Evolutionary conservation across 2,329 filamentous ascomycete genomes (phyloP).

Genomic region (Paraconiothyrium sp.): DNA sequence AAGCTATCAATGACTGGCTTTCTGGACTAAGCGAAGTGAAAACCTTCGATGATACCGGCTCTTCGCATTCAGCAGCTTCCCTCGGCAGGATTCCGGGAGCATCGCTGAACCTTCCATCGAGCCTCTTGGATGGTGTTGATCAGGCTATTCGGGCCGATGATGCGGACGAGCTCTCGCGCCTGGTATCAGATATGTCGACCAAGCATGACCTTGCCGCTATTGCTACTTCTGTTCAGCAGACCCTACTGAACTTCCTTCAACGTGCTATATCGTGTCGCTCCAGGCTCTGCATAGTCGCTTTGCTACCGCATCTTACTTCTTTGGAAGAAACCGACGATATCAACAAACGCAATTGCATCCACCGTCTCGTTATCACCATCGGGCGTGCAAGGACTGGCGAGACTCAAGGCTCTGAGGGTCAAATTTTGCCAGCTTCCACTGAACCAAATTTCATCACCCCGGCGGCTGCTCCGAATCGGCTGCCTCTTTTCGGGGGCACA

Average conservation of each 20-base stretch:
- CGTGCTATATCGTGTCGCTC: constrained; percentile 76
- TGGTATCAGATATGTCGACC: constrained; percentile 67
- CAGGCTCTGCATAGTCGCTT: constrained; percentile 73
- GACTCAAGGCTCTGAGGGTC: constrained; percentile 58
- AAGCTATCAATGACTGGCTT: constrained; percentile 88
- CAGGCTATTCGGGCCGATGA: constrained; percentile 76
- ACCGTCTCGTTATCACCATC: constrained; percentile 91
- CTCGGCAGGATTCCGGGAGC: constrained; percentile 80
- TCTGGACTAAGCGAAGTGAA: constrained; percentile 82
- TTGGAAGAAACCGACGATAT: constrained; percentile 91
- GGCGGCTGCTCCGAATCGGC: constrained; percentile 71
- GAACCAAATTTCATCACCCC: constrained; percentile 82
- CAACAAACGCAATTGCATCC: constrained; percentile 91
- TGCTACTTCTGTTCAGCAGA: constrained; percentile 66
- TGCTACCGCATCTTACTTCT: constrained; percentile 74
- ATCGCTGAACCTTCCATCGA: constrained; percentile 74
- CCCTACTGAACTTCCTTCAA: constrained; percentile 84
- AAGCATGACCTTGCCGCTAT: constrained; percentile 58
- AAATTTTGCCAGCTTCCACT: constrained; percentile 58
- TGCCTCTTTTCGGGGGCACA: constrained; percentile 69
- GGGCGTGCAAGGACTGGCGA: constrained; percentile 74
- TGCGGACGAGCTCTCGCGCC: constrained; percentile 61
- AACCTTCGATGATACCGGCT: constrained; percentile 76
- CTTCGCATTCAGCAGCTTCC: constrained; percentile 73
- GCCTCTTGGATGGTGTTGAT: constrained; percentile 76